These are phyloP conservation scores for Rosa persica DNA, from an alignment of 306 rosid species.

Conservation along the genomic window DNA sequence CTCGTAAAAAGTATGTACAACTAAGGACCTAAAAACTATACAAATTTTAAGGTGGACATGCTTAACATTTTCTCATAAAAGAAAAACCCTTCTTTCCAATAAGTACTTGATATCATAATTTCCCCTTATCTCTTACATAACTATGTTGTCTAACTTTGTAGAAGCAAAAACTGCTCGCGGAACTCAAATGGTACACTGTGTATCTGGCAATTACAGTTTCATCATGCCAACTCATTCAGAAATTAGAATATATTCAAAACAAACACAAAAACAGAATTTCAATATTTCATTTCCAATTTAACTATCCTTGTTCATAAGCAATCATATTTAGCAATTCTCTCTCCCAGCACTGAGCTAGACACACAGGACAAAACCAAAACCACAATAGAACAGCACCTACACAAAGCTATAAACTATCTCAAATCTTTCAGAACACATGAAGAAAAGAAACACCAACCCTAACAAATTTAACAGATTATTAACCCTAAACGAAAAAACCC, in stretches of 20 bases:
- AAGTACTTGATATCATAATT: too few relatives aligned
- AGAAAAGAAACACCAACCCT: not conserved
- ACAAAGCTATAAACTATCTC: not conserved
- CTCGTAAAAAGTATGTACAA: not conserved
- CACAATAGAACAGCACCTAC: not conserved
- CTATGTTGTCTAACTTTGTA: not conserved
- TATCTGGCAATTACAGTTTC: not conserved
- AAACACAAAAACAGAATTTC: not conserved
- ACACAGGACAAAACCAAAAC: not conserved
- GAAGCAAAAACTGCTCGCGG: not conserved
- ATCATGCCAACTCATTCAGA: not conserved
- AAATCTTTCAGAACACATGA: not conserved
- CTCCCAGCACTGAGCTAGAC: too few relatives aligned
- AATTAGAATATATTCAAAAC: not conserved
- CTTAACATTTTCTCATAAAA: not conserved
- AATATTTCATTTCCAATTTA: not conserved
- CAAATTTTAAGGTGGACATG: not conserved
- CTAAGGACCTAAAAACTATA: not conserved
- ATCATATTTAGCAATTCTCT: not conserved
- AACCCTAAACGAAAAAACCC: too few relatives aligned
- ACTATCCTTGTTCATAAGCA: not conserved
- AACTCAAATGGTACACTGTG: not conserved
- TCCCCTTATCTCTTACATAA: not conserved
- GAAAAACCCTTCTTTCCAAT: slow-evolving; percentile 16
- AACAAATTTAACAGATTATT: not conserved